Evolutionary conservation across 257 asterid species (phyloP).

Genomic region (Nicotiana tomentosiformis): DNA sequence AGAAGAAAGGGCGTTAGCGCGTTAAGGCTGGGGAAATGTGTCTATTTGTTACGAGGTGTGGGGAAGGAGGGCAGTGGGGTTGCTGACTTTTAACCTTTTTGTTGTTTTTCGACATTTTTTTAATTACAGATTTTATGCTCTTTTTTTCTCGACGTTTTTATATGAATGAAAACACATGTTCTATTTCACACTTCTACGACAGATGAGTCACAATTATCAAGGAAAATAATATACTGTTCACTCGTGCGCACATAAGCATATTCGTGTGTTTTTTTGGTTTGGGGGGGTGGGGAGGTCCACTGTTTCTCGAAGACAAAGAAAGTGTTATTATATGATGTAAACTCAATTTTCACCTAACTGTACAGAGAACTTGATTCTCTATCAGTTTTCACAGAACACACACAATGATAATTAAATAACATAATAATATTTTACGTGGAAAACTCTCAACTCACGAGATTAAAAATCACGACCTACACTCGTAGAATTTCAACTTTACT

Average conservation of each 20-base stretch:
- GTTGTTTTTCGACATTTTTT: background rate
- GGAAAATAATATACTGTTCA: background rate
- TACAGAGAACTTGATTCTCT: too few species aligned
- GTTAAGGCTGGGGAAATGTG: background rate
- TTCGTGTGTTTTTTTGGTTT: background rate
- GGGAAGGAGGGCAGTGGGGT: background rate
- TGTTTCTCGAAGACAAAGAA: background rate
- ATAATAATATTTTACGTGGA: too few species aligned
- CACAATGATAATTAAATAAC: too few species aligned
- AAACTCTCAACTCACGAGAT: too few species aligned
- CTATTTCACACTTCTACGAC: background rate
- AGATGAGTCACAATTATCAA: background rate
- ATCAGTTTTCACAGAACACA: too few species aligned
- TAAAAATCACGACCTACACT: too few species aligned
- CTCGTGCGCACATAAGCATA: background rate
- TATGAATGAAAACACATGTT: background rate
- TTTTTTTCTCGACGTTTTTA: background rate
- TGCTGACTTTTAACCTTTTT: background rate
- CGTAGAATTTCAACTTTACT: too few species aligned
- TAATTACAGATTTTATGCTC: too few species aligned
- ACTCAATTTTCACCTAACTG: too few species aligned
- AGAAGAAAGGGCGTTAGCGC: background rate
- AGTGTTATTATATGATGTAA: too few species aligned
- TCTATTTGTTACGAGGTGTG: background rate
- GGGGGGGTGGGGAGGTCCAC: background rate